Conservation (phyloP, 116 monocot species). For the Phalaenopsis hybrid region DNA sequence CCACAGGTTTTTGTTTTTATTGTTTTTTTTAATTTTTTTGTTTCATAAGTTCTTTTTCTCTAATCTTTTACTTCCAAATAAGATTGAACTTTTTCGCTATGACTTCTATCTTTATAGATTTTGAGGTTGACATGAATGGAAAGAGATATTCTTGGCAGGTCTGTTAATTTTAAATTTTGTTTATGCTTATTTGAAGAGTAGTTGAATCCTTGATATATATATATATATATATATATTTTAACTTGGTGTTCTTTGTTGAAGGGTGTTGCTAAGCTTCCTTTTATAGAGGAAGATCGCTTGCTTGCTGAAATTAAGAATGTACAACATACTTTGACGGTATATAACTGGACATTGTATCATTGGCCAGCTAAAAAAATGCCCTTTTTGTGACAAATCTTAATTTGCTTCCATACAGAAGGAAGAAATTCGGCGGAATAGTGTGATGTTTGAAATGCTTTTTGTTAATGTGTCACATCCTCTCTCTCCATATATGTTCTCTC, state of each 20-base stretch:
- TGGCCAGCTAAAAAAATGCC: neutral
- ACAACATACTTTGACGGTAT: slow-evolving; percentile 89
- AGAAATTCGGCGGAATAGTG: slow-evolving; percentile 76
- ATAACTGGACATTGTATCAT: neutral
- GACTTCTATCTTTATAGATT: slow-evolving; percentile 39
- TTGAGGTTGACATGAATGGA: slow-evolving; percentile 99
- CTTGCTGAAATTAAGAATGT: slow-evolving; percentile 74
- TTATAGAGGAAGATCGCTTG: slow-evolving; percentile 87
- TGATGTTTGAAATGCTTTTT: slow-evolving; percentile 89
- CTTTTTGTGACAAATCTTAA: neutral
- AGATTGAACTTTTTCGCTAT: too few species aligned
- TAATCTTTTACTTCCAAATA: too few species aligned
- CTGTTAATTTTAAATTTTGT: neutral
- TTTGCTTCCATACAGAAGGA: slow-evolving; percentile 46
- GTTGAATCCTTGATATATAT: neutral
- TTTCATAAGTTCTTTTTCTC: too few species aligned
- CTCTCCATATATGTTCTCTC: slow-evolving; percentile 87
- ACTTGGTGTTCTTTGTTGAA: slow-evolving; percentile 16
- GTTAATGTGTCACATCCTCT: slow-evolving; percentile 75
- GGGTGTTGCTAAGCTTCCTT: slow-evolving; percentile 90
- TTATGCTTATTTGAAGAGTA: slow-evolving; percentile 5
- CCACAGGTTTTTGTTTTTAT: too few species aligned
- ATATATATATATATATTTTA: neutral
- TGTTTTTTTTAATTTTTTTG: too few species aligned
- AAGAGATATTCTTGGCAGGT: slow-evolving; percentile 99